Base-by-base conservation (phyloP, 2,329 filamentous ascomycete genomes). In the Fusarium secorum region DNA sequence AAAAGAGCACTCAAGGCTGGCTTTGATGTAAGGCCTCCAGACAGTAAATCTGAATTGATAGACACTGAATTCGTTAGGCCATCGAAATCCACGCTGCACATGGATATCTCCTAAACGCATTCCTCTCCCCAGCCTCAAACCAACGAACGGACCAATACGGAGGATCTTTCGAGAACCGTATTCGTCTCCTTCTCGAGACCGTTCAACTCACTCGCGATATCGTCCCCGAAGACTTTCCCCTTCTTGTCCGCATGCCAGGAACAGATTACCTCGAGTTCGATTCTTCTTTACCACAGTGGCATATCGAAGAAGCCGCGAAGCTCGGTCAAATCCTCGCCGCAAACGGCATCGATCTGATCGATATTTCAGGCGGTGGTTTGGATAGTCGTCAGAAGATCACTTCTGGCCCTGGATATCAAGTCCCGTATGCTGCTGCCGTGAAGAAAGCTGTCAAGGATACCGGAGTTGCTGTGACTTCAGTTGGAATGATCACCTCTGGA, bases 191-290 rank as follows among this genome's bases (percentile, higher is more conserved):
- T 44, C 60, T 83, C 20, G 84, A 87, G 51, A 81, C 86, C 53
- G 79, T 78, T 14, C 75, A 79, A 82, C 41, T 68, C 1, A 74
- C 72, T 18, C 66, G 74, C 3, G 52, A 49, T n/a, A 56, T 66
- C 24, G 44, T 76, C 36, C 74, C 74, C 3, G 49, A 33, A 15
- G 62, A 69, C 18, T 73, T 60, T 11, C 93, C 93, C 0, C 82
- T 95, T 0, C 88, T 94, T 76, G 81, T 92, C 18, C 88, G 92
- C 30, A 86, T 95, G 71, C 89, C 87, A 13, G 91, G 89, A 2
- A 91, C 88, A 1, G 92, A 94, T 76, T 94, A 91, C 88, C 84
- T 94, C 0, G 89, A 93, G 66, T 83, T 87, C 71, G 83, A 86
- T 48, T 83, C 83, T 5, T 82, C 83, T 18, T 78, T 84, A 15